phyloP scores from a whole-genome alignment of 495 filamentous ascomycete genomes.

The Mycothermus thermophilus region DNA sequence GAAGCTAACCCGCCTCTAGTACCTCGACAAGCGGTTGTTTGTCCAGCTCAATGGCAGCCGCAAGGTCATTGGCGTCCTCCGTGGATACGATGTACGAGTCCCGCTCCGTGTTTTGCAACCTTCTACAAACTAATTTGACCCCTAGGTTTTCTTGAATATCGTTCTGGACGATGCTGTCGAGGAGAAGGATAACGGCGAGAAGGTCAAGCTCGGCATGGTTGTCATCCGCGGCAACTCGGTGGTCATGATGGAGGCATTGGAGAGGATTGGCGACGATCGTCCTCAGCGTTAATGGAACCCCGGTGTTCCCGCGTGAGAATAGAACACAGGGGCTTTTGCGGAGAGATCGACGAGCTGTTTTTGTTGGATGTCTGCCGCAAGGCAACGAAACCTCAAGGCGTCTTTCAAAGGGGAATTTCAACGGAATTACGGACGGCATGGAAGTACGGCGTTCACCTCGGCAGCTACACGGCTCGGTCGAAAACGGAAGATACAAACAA shows the following conservation, averaged over 20 bases:
- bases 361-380: too few species aligned
- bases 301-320: too few species aligned
- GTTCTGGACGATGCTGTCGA: conserved; percentile 97
- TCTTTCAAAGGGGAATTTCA: too few species aligned
- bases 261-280: conserved; percentile 39
- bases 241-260: conserved; percentile 79
- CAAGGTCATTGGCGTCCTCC: conserved; percentile 86
- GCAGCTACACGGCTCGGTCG: too few species aligned
- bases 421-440: too few species aligned
- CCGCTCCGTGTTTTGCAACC: too few species aligned
- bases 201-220: conserved; percentile 82
- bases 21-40: conserved; percentile 97
- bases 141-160: conserved; percentile 93
- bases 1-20: conserved; percentile 44
- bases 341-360: too few species aligned
- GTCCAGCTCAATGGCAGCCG: conserved; percentile 95
- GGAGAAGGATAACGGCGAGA: conserved; percentile 85
- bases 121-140: neutral
- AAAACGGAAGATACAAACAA: too few species aligned
- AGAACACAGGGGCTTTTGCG: too few species aligned
- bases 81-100: conserved; percentile 79
- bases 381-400: too few species aligned
- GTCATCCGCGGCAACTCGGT: conserved; percentile 94
- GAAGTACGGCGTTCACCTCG: too few species aligned
- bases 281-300: neutral